Conservation (phyloP, 2,329 filamentous ascomycete genomes). For the Ophiostoma himal-ulmi region DNA sequence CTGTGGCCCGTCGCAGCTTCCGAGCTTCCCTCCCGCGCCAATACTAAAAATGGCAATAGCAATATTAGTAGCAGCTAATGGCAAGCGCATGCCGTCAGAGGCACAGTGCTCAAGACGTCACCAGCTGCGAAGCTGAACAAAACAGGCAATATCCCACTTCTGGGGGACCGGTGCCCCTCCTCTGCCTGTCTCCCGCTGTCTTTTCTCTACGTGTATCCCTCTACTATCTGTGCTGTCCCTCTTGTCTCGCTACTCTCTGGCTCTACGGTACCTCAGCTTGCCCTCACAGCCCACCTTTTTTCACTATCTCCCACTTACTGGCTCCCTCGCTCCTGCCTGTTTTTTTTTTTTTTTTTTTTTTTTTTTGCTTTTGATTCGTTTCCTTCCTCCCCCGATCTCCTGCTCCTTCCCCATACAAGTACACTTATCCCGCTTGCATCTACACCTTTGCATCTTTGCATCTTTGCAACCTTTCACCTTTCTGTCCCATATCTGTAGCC, state of each 20-base stretch:
- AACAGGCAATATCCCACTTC: conserved; percentile 8
- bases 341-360: conserved; percentile 17
- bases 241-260: neutral
- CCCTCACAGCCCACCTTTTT: conserved; percentile 16
- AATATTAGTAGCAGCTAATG: neutral
- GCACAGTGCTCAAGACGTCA: conserved; percentile 11
- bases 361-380: conserved; percentile 15
- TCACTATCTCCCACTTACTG: conserved; percentile 21
- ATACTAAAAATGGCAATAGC: neutral
- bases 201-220: neutral
- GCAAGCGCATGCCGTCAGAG: conserved; percentile 10
- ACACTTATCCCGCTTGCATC: conserved; percentile 5
- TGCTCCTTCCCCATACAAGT: neutral
- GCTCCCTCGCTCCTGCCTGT: conserved; percentile 11
- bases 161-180: neutral
- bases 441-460: conserved; percentile 13
- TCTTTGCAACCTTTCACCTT: conserved; percentile 8
- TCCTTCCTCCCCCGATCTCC: conserved; percentile 13
- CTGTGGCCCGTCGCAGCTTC: neutral
- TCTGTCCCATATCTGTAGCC: conserved; percentile 13
- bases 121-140: conserved; percentile 3
- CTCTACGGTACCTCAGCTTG: neutral
- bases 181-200: neutral
- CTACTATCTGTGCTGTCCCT: neutral
- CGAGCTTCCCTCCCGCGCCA: neutral